These are phyloP conservation scores for Kluyveromyces aestuarii DNA, from an alignment of 805 yeast species.

Conservation along the genomic window DNA sequence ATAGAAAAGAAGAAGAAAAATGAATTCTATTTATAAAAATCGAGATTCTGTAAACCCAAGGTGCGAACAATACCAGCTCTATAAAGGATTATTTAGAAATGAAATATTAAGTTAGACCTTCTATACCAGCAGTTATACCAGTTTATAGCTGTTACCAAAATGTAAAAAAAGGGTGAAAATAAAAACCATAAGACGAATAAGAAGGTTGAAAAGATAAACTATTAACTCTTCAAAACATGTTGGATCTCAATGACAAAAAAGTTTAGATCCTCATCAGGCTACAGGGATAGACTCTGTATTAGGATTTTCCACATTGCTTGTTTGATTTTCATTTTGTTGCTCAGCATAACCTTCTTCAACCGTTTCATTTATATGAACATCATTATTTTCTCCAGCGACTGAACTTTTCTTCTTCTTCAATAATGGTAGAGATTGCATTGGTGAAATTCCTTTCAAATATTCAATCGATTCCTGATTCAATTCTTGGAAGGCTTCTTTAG, in stretches of 20 bases:
- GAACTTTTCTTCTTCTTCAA: background rate
- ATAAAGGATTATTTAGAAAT: too few species aligned
- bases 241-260: background rate
- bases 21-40: background rate
- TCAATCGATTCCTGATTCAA: conserved; percentile 26
- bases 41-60: background rate
- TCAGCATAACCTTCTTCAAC: background rate
- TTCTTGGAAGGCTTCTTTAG: conserved; percentile 24
- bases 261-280: background rate
- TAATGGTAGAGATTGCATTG: background rate
- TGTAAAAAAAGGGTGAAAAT: too few species aligned
- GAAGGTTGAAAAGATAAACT: too few species aligned
- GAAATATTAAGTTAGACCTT: background rate
- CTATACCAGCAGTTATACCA: background rate
- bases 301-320: background rate
- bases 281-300: background rate
- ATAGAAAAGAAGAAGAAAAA: too few species aligned
- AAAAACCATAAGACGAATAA: too few species aligned
- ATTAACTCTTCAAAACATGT: too few species aligned
- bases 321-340: background rate
- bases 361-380: background rate
- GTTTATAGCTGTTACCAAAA: too few species aligned
- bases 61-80: background rate
- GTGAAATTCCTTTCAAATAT: conserved; percentile 3
- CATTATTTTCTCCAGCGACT: background rate